Percentiles rank a stretch among this genome's conserved stretches.
Conservation (phyloP, 805 yeast species). For the Yarrowia sp. region DNA sequence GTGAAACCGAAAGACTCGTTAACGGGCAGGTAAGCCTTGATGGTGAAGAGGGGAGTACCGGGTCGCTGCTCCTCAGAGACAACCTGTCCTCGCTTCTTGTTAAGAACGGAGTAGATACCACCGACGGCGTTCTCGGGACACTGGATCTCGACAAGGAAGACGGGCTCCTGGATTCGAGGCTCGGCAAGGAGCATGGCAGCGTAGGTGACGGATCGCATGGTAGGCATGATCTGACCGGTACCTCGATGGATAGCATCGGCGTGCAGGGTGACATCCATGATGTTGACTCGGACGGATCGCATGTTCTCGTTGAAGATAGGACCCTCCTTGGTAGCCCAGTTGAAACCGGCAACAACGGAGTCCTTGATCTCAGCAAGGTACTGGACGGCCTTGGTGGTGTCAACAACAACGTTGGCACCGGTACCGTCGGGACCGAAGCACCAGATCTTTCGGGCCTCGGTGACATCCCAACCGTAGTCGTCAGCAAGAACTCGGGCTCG, state of each 20-base stretch:
- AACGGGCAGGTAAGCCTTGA: constrained; percentile 99
- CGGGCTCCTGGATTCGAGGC: constrained; percentile 99
- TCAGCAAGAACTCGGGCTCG: constrained; percentile 99
- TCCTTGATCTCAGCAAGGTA: constrained; percentile 99
- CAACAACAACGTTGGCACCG: constrained; percentile 98
- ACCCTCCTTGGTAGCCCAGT: constrained; percentile 99
- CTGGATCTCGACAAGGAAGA: constrained; percentile 98
- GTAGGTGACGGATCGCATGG: constrained; percentile 99
- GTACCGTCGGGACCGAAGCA: constrained; percentile 99
- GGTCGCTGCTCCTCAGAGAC: constrained; percentile 99
- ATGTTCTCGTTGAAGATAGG: constrained; percentile 95
- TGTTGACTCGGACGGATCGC: constrained; percentile 96
- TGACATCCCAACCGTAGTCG: constrained; percentile 98
- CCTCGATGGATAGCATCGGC: constrained; percentile 99
- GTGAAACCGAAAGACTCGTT: constrained; percentile 99
- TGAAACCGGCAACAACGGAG: constrained; percentile 99
- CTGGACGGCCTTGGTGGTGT: constrained; percentile 99
- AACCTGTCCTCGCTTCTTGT: constrained; percentile 90
- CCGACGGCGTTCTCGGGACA: constrained; percentile 99
- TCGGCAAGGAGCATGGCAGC: constrained; percentile 97
- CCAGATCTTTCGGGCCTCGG: constrained; percentile 99
- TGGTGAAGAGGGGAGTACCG: constrained; percentile 99
- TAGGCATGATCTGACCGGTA: constrained; percentile 99
- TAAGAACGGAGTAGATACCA: constrained; percentile 99
- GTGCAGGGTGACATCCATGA: constrained; percentile 97